Evolutionary conservation across 306 rosid genomes (phyloP).

Genomic region (Vigna unguiculata): DNA sequence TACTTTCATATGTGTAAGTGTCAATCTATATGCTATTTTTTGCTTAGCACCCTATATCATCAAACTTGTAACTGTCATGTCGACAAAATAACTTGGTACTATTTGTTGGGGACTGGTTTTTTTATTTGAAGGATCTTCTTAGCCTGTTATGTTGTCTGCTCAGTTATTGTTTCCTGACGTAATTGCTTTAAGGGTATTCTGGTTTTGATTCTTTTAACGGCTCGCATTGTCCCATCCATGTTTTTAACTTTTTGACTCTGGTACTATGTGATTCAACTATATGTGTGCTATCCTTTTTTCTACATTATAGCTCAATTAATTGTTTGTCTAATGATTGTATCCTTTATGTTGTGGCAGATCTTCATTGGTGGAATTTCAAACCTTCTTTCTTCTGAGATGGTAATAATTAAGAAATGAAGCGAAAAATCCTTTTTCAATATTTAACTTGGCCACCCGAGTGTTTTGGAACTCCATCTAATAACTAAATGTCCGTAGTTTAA

Average conservation of each 20-base stretch:
- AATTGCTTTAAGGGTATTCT: conserved; percentile 12
- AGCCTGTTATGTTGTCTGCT: conserved; percentile 17
- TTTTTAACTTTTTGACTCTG: not conserved
- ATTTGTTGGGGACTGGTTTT: not conserved
- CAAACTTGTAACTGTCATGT: not conserved
- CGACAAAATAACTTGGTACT: not conserved
- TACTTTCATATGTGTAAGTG: not conserved
- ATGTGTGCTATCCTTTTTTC: not conserved
- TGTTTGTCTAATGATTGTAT: conserved; percentile 32
- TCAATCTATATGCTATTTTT: conserved; percentile 8
- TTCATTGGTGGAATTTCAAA: conserved; percentile 91
- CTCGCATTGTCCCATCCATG: not conserved
- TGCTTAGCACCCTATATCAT: not conserved
- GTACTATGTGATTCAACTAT: conserved; percentile 8
- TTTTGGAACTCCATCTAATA: conserved; percentile 1
- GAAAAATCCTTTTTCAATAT: conserved; percentile 2
- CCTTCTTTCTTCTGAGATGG: conserved; percentile 80
- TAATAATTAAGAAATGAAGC: conserved; percentile 42
- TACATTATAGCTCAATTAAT: not conserved
- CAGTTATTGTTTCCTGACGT: conserved; percentile 1
- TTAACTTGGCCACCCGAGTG: not conserved
- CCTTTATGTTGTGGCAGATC: conserved; percentile 62
- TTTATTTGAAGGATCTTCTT: not conserved
- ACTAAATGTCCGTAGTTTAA: not conserved
- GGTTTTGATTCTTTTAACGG: conserved; percentile 16